Conservation (phyloP, 352 stramenopile genomes). For the Phytophthora europaea region DNA sequence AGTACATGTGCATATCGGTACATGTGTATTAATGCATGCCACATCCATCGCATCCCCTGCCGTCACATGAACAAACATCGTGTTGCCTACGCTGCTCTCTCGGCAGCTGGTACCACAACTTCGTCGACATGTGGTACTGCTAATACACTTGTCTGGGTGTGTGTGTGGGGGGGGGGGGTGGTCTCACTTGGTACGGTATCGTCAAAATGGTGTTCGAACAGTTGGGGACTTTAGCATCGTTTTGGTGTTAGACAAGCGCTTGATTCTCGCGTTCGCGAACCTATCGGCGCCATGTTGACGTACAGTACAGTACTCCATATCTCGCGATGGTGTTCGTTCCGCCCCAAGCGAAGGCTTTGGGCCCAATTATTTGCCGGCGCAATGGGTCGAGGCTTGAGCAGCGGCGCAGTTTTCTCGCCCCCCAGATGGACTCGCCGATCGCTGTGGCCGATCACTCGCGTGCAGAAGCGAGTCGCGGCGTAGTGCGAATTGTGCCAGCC, state of each 20-base stretch:
- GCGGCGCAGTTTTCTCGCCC: slow-evolving; percentile 20
- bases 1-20: neutral
- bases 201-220: slow-evolving; percentile 16
- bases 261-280: slow-evolving; percentile 12
- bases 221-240: neutral
- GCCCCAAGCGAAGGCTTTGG: slow-evolving; percentile 3
- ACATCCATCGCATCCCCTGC: neutral
- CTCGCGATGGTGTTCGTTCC: slow-evolving; percentile 15
- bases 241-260: slow-evolving; percentile 21
- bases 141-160: slow-evolving; percentile 5
- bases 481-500: slow-evolving; percentile 29
- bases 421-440: slow-evolving; percentile 39
- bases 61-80: neutral
- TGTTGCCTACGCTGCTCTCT: slow-evolving; percentile 22
- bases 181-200: slow-evolving; percentile 19
- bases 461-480: slow-evolving; percentile 40
- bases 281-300: slow-evolving; percentile 27
- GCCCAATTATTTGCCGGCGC: slow-evolving; percentile 2
- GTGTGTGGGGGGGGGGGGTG: too few relatives aligned
- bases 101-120: slow-evolving; percentile 24
- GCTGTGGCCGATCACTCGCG: slow-evolving; percentile 30
- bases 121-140: slow-evolving; percentile 24
- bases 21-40: too few relatives aligned
- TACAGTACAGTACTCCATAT: neutral
- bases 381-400: slow-evolving; percentile 11